Evolutionary conservation across 2,329 filamentous ascomycete genomes (phyloP).

Genomic region (Ceratocystis smalleyi): DNA sequence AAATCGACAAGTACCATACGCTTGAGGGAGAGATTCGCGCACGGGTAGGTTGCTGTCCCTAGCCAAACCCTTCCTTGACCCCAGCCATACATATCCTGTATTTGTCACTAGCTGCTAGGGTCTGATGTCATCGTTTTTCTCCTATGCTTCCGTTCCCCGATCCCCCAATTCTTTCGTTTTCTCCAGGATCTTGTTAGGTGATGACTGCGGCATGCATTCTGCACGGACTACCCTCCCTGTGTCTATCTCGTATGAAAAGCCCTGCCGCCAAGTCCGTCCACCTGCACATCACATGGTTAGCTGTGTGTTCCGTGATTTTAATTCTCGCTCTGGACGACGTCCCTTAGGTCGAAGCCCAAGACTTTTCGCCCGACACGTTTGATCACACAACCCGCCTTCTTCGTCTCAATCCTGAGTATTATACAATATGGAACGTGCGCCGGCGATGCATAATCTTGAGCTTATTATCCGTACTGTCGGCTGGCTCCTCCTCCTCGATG

Average conservation of each 20-base stretch:
- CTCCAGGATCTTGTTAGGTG: not conserved
- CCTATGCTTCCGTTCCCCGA: not conserved
- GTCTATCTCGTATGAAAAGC: not conserved
- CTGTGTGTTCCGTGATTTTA: slow-evolving; percentile 4
- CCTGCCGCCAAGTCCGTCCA: not conserved
- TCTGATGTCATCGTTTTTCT: not conserved
- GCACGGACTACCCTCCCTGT: not conserved
- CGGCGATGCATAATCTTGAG: slow-evolving; percentile 50
- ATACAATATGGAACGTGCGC: slow-evolving; percentile 81
- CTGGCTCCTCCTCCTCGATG: slow-evolving; percentile 38
- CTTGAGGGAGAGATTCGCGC: slow-evolving; percentile 52
- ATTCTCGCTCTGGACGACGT: not conserved
- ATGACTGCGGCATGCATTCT: not conserved
- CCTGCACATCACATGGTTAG: not conserved
- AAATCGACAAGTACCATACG: slow-evolving; percentile 59
- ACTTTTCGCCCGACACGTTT: slow-evolving; percentile 43
- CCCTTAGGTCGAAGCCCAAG: slow-evolving; percentile 26
- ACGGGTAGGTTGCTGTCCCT: slow-evolving; percentile 34
- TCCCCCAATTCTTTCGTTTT: not conserved
- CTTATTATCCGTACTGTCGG: slow-evolving; percentile 39
- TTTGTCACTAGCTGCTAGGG: not conserved
- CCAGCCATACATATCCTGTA: not conserved
- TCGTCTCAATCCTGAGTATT: slow-evolving; percentile 70
- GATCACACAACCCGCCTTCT: slow-evolving; percentile 57
- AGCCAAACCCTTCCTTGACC: not conserved